phyloP scores from a whole-genome alignment of 225 moss, liverwort and hornwort genomes.

The Physcomitrellopsis africana region DNA sequence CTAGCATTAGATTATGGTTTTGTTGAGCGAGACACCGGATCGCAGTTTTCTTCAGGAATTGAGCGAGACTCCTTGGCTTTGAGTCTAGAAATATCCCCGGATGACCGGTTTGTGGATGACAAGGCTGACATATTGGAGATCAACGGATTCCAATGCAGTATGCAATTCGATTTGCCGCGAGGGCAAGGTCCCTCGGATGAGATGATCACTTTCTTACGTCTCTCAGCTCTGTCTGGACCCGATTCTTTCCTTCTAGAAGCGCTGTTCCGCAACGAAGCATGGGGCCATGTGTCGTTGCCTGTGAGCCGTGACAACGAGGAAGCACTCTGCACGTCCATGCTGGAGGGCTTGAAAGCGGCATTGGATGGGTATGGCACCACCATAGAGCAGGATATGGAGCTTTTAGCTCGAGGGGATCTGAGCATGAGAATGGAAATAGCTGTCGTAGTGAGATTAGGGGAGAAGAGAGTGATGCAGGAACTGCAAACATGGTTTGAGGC shows the following conservation, averaged over 20 bases:
- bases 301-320: constrained; percentile 94
- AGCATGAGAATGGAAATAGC: constrained; percentile 67
- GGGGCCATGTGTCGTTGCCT: constrained; percentile 81
- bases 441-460: constrained; percentile 80
- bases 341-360: constrained; percentile 79
- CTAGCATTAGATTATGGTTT: constrained; percentile 92
- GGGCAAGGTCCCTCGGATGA: constrained; percentile 85
- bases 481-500: constrained; percentile 96
- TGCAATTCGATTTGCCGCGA: constrained; percentile 72
- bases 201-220: constrained; percentile 86
- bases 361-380: constrained; percentile 69
- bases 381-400: constrained; percentile 74
- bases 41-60: constrained; percentile 44
- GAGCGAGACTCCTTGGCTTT: constrained; percentile 72
- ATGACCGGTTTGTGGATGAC: constrained; percentile 86
- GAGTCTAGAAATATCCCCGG: constrained; percentile 79
- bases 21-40: constrained; percentile 54
- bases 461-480: constrained; percentile 93
- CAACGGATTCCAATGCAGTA: constrained; percentile 61
- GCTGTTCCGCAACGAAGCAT: constrained; percentile 83
- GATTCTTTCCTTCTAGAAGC: constrained; percentile 95
- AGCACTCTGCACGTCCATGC: constrained; percentile 77
- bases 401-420: constrained; percentile 55
- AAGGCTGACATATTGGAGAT: constrained; percentile 83
- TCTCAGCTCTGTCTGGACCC: constrained; percentile 80